Conservation (phyloP, 208 protist species). For the Leishmania arabica region DNA sequence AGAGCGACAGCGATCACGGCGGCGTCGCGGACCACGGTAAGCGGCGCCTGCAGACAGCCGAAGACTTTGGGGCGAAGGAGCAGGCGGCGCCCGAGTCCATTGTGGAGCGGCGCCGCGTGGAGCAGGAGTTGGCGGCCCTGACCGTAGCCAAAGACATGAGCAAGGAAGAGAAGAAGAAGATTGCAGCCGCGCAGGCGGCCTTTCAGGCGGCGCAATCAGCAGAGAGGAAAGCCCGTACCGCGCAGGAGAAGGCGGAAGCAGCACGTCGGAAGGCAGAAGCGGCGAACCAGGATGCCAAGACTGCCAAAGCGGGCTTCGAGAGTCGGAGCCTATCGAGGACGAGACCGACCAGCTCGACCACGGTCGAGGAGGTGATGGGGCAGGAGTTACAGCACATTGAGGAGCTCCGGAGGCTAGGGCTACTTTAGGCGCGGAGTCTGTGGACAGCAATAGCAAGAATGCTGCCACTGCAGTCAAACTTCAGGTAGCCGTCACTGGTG, state of each 20-base stretch:
- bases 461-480: background rate
- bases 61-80: background rate
- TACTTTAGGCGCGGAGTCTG: background rate
- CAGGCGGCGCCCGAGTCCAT: background rate
- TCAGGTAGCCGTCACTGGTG: background rate
- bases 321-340: background rate
- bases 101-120: conserved; percentile 6
- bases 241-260: background rate
- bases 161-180: background rate
- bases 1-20: background rate
- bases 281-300: background rate
- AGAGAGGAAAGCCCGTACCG: background rate
- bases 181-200: background rate
- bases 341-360: background rate
- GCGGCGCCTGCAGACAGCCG: background rate
- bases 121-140: background rate
- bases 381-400: background rate
- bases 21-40: background rate
- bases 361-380: background rate
- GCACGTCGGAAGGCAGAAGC: background rate
- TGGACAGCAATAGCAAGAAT: background rate
- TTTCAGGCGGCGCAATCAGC: background rate
- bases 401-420: background rate
- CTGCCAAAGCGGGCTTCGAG: background rate
- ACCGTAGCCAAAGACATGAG: background rate